Percentiles rank a stretch among this genome's conserved stretches.
Conservation (phyloP, 2,329 filamentous ascomycete species). For the Alternaria triticimaculans region DNA sequence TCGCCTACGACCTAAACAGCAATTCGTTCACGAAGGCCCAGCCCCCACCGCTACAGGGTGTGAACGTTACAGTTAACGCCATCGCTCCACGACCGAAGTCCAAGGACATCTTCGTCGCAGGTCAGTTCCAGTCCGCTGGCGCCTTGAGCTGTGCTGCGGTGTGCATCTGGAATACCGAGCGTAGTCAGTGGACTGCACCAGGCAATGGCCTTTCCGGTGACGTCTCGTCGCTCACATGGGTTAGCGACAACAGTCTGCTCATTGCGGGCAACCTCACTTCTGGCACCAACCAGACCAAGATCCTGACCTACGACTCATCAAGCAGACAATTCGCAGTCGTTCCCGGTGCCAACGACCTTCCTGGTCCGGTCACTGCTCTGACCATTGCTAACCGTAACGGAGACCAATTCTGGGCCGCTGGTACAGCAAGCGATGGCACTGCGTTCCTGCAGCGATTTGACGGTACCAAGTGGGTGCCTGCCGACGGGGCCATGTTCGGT, state of each 20-base stretch:
- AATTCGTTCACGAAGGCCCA: constrained; percentile 70
- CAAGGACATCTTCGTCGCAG: constrained; percentile 82
- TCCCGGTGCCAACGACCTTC: constrained; percentile 68
- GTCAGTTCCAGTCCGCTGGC: constrained; percentile 82
- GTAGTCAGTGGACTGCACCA: constrained; percentile 79
- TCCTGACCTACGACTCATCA: constrained; percentile 76
- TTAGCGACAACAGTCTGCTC: constrained; percentile 72
- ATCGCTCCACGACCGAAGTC: constrained; percentile 75
- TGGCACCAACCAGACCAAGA: constrained; percentile 67
- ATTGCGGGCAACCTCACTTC: constrained; percentile 79
- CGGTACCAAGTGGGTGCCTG: constrained; percentile 71
- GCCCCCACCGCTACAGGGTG: constrained; percentile 76
- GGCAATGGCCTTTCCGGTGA: constrained; percentile 74
- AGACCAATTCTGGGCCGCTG: constrained; percentile 81
- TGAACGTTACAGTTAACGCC: constrained; percentile 73
- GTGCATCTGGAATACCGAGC: constrained; percentile 76
- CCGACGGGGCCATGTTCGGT: constrained; percentile 64
- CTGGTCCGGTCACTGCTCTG: constrained; percentile 80
- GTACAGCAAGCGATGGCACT: constrained; percentile 70
- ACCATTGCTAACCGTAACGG: constrained; percentile 75
- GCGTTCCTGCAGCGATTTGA: constrained; percentile 85
- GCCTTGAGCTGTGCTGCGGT: constrained; percentile 81
- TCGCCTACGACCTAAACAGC: constrained; percentile 77
- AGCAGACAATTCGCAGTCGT: constrained; percentile 70
- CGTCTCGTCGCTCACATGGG: constrained; percentile 78